Evolutionary conservation across 306 rosid genomes (phyloP), one percentile per base, ranked within the genome.

Genomic region (Pueraria montana): DNA sequence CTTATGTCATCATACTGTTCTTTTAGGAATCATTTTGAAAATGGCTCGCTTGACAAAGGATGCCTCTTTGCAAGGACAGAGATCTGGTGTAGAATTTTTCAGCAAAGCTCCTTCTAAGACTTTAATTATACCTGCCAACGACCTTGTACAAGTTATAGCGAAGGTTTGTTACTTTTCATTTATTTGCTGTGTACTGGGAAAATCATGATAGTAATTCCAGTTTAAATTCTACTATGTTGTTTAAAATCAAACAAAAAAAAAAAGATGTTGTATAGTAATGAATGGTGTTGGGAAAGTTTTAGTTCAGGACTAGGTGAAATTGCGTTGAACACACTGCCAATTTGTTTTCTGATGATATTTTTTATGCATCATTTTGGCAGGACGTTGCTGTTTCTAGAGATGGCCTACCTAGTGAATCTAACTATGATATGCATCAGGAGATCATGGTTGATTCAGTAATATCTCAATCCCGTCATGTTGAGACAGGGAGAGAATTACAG

Each of bases 101-200:
- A 86, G 88, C 91, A 92, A 91, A 91, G 87, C 94, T 77, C 96
- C 92, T 74, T 82, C 80, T 42, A 91, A 91, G 89, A 94, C 87
- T 58, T 66, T 94, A 70, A 89, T 90, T 53, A 92, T 96, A 89
- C 89, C 93, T 83, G 86, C 90, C 78, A 86, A 87, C 66, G 98
- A 96, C 40, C 90, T 96, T 85, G 99, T 96, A 81, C 99, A 96
- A 91, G 94, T 96, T 84, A 82, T 88, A 63, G 97, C 96, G 6
- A 92, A 94, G 99, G 99, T 96, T 74, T 85, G 83, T 85, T 73
- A 46, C 64, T 69, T 80, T 79, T 50, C 48, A 67, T 68, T 38
- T 85, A 66, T 80, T 83, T 89, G 34, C 72, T 36, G 52, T 73
- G 3, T 75, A 18, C 45, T 74, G 61, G 32, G 67, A 72, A 46